Evolutionary conservation across 768 basidiomycete species (phyloP), one percentile per base, ranked within the genome.

Genomic region (Xerocomellus chrysenteron): DNA sequence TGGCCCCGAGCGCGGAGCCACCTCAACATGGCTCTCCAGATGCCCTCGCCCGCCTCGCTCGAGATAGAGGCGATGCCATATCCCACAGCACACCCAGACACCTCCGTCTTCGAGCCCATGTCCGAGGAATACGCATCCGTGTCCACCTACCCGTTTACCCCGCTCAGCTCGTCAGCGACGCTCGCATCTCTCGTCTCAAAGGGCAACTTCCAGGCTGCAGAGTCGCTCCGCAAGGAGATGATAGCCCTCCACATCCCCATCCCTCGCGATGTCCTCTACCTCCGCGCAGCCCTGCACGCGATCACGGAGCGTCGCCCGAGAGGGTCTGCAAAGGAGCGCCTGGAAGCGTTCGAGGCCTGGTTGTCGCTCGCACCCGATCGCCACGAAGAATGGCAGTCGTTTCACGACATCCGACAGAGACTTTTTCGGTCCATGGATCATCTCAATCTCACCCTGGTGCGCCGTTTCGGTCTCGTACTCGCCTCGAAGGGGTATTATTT

Each of bases 401-500:
- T 78, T 58, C 43, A 64, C 16, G 41, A 50, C 16, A 68, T 75
- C 14, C 73, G 76, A 16, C 60, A 73, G n/a, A 64, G 64, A 12
- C 64, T 76, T 11, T 63, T 82, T 26, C 65, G 67, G 28, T 54
- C 54, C 19, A 58, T 69, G 54, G 59, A 59, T 1, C 58, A 62
- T 36, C 66, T 70, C 45, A 70, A 78, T 30, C 66, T 78, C 17
- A 49, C 65, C 2, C 70, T 81, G 26, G 56, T 81, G 16, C 62
- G 75, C 52, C 72, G 67, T 14, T 80, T 83, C 47, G 81, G 76
- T 19, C 52, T 76, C 43, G 67, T 76, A 5, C 71, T 75, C n/a
- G 78, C 78, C 4, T 67, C 72, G 17, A 84, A 81, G 60, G 85
- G 85, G 0, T 79, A 78, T 54, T 48, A 49, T 42, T 41, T 47